Evolutionary conservation across 2,329 filamentous ascomycete species (phyloP), one percentile per base, ranked within the genome.

Genomic region (Aureobasidium sp.): DNA sequence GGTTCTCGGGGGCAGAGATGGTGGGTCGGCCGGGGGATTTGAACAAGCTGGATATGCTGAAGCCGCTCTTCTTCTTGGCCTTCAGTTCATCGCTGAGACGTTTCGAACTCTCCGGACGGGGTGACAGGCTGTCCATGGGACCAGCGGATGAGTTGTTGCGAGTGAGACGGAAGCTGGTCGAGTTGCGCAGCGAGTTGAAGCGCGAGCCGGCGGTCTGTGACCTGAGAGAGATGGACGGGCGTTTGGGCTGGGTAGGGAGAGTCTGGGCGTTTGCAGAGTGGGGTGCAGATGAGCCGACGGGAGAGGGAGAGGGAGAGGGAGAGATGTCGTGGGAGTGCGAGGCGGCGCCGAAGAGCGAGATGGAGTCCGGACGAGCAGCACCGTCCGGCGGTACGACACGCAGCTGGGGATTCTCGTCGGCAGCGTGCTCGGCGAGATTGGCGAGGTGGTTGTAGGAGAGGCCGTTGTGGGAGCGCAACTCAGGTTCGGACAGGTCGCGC

Each of bases 1-100:
- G 94, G 70, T 99, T 97, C 75, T 96, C 92, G 60, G 94, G 94
- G 40, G 91, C 90, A n/a, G 94, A 97, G 70, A 99, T 99, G 74
- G 93, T 85, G 50, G 94, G 91, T 66, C 91, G 90, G 75, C 92
- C 90, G 59, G 90, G 91, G 39, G 91, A 93, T 67, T 90, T 89
- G 63, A 95, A 86, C 71, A 86, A 79, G 72, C 87, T 93, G 73
- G 87, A 93, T 79, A 96, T 86, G 17, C 90, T 91, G 72, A 96
- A 91, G 63, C 90, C 91, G 57, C 89, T 89, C 79, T 95, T 96
- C 78, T 95, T 95, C 70, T 90, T 84, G 17, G 80, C 78, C 70
- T 85, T 88, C 45, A 79, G 73, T 75, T 96, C 90, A 74, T 94
- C 90, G 17, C 90, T 94, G 72, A 87, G 88, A 67, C 90, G 81